phyloP scores from a whole-genome alignment of 2,329 filamentous ascomycete species.

The Tolypocladium ophioglossoides region DNA sequence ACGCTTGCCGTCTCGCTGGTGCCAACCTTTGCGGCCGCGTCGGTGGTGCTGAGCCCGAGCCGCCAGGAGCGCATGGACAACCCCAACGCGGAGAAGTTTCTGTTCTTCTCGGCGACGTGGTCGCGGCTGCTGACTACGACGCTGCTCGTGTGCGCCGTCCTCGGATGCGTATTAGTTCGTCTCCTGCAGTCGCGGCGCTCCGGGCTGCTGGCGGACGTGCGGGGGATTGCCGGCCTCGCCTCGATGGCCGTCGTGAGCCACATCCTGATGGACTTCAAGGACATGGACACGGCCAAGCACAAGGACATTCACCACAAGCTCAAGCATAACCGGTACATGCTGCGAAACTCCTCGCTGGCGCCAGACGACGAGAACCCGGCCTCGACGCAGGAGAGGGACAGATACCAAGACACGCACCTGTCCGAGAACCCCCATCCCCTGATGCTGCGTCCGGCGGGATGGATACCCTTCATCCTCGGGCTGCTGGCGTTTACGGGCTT shows the following conservation, averaged over 20 bases:
- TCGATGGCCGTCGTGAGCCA: slow-evolving; percentile 66
- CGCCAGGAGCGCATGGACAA: slow-evolving; percentile 31
- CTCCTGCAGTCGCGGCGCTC: slow-evolving; percentile 52
- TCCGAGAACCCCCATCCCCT: slow-evolving; percentile 56
- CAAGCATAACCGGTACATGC: slow-evolving; percentile 54
- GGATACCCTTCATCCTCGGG: slow-evolving; percentile 48
- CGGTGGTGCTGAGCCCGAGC: slow-evolving; percentile 45
- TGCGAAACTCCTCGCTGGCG: slow-evolving; percentile 61
- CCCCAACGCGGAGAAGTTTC: slow-evolving; percentile 36
- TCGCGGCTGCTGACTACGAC: slow-evolving; percentile 50
- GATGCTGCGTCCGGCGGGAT: slow-evolving; percentile 52
- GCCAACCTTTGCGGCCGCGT: slow-evolving; percentile 56
- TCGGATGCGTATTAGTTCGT: slow-evolving; percentile 47
- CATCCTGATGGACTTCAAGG: slow-evolving; percentile 64
- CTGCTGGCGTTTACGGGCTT: slow-evolving; percentile 46
- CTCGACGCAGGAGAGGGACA: slow-evolving; percentile 30
- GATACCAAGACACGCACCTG: slow-evolving; percentile 37
- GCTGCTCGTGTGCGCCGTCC: slow-evolving; percentile 45
- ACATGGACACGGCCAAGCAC: slow-evolving; percentile 56
- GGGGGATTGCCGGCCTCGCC: slow-evolving; percentile 62
- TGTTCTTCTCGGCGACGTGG: slow-evolving; percentile 46
- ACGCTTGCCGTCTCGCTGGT: slow-evolving; percentile 57
- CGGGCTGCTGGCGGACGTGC: slow-evolving; percentile 57
- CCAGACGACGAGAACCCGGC: slow-evolving; percentile 44
- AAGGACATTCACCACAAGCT: slow-evolving; percentile 57